Conservation (phyloP, 352 stramenopile genomes). For the Peronosclerospora sorghi region DNA sequence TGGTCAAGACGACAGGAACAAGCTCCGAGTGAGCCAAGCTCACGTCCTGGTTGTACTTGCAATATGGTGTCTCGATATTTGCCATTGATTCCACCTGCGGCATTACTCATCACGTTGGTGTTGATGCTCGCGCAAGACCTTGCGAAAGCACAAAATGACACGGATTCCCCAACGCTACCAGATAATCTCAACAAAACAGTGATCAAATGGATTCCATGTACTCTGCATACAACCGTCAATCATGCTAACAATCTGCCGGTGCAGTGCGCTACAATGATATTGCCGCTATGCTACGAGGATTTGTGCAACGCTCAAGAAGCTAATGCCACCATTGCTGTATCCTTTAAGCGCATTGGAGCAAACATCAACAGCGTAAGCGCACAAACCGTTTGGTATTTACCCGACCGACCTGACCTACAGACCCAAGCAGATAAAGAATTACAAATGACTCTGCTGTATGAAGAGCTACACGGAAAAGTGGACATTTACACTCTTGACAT, state of each 20-base stretch:
- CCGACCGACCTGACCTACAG: slow-evolving; percentile 27
- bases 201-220: slow-evolving; percentile 25
- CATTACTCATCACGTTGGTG: slow-evolving; percentile 21
- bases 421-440: slow-evolving; percentile 17
- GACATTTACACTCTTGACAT: slow-evolving; percentile 51
- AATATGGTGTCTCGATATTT: slow-evolving; percentile 22
- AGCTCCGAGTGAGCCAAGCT: slow-evolving; percentile 14
- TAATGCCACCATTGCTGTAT: slow-evolving; percentile 36
- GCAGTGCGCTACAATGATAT: slow-evolving; percentile 26
- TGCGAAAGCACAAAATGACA: slow-evolving; percentile 10
- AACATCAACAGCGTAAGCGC: slow-evolving; percentile 3
- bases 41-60: slow-evolving; percentile 20
- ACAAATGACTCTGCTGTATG: slow-evolving; percentile 41
- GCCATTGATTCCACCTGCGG: slow-evolving; percentile 21
- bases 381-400: slow-evolving; percentile 30
- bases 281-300: slow-evolving; percentile 37
- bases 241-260: slow-evolving; percentile 17
- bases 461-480: slow-evolving; percentile 25
- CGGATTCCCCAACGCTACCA: slow-evolving; percentile 10
- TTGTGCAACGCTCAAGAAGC: slow-evolving; percentile 26
- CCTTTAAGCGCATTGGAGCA: slow-evolving; percentile 34
- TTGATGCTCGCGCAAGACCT: slow-evolving; percentile 26
- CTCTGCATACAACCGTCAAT: slow-evolving; percentile 17
- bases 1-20: slow-evolving; percentile 11
- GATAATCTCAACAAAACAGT: slow-evolving; percentile 1